A percentile compares a stretch with the other conserved stretches of the same genome.
phyloP scores from a whole-genome alignment of 2,329 filamentous ascomycete species.

The Alternaria sp. region DNA sequence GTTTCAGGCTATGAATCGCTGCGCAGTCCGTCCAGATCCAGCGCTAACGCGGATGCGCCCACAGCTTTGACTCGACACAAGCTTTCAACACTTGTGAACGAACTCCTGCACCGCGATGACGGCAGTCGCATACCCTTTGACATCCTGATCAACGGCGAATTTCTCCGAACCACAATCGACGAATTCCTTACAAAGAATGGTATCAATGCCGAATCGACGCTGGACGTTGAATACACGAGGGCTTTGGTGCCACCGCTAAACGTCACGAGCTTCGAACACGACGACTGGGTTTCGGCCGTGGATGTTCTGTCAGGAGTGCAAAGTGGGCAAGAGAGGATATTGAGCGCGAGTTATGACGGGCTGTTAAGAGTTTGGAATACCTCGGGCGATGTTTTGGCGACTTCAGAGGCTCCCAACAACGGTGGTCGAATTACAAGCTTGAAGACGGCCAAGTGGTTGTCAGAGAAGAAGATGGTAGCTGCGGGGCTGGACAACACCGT shows the following conservation, averaged over 20 bases:
- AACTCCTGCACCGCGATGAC: constrained; percentile 62
- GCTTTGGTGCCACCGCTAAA: constrained; percentile 88
- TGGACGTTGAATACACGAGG: constrained; percentile 91
- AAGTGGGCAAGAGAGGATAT: constrained; percentile 71
- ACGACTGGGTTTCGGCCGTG: constrained; percentile 93
- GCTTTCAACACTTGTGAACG: constrained; percentile 69
- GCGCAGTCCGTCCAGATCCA: background rate
- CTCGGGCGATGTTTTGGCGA: constrained; percentile 83
- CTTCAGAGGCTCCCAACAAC: constrained; percentile 68
- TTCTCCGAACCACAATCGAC: constrained; percentile 86
- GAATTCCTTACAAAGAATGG: constrained; percentile 87
- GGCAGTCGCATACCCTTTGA: constrained; percentile 80
- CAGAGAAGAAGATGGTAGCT: constrained; percentile 78
- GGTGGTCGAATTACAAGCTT: constrained; percentile 73
- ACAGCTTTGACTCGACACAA: constrained; percentile 41
- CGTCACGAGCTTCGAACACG: constrained; percentile 91
- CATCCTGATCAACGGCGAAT: constrained; percentile 93
- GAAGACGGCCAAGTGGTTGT: constrained; percentile 82
- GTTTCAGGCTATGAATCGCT: background rate
- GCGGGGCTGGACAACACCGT: constrained; percentile 85
- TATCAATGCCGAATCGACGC: constrained; percentile 83
- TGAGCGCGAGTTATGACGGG: constrained; percentile 95
- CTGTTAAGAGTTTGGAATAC: constrained; percentile 85
- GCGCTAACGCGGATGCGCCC: constrained; percentile 15
- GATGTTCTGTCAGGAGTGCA: constrained; percentile 74